Evolutionary conservation across 1,284 basidiomycete species (phyloP).

Genomic region (Irpex lacteus): DNA sequence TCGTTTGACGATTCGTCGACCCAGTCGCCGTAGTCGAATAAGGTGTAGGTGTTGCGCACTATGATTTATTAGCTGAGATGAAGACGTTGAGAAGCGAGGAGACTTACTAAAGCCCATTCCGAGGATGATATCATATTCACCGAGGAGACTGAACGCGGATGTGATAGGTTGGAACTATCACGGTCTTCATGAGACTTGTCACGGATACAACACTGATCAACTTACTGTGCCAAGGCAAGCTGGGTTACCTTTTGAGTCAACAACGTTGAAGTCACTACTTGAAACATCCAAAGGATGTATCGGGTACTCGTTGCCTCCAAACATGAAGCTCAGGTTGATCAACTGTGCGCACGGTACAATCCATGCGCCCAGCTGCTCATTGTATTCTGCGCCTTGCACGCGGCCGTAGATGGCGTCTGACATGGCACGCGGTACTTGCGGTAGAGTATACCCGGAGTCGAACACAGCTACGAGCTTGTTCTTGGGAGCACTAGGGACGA

Average conservation of each 20-base stretch:
- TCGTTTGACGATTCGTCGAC: slow-evolving; percentile 35
- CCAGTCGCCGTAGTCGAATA: slow-evolving; percentile 62
- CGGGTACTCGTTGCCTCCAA: slow-evolving; percentile 65
- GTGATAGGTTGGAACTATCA: slow-evolving; percentile 77
- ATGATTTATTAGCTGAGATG: neutral
- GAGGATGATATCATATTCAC: slow-evolving; percentile 77
- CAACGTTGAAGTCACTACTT: slow-evolving; percentile 59
- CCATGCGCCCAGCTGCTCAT: slow-evolving; percentile 57
- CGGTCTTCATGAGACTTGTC: neutral
- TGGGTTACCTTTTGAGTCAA: slow-evolving; percentile 52
- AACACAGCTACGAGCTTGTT: slow-evolving; percentile 51
- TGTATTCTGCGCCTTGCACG: slow-evolving; percentile 70
- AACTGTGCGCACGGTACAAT: slow-evolving; percentile 70
- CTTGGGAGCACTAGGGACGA: slow-evolving; percentile 48
- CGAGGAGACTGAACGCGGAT: slow-evolving; percentile 70
- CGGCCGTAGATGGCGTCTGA: slow-evolving; percentile 80
- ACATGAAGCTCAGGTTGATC: slow-evolving; percentile 67
- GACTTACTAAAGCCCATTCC: slow-evolving; percentile 76
- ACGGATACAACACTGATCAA: slow-evolving; percentile 13
- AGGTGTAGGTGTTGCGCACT: slow-evolving; percentile 70
- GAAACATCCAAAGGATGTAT: slow-evolving; percentile 73
- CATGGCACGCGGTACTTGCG: slow-evolving; percentile 69
- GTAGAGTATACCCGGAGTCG: slow-evolving; percentile 68
- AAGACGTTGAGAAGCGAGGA: too few relatives aligned
- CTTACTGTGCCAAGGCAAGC: slow-evolving; percentile 69